Evolutionary conservation across 164 flowering plant genomes (phyloP).

Genomic region (Stephania cephalantha): DNA sequence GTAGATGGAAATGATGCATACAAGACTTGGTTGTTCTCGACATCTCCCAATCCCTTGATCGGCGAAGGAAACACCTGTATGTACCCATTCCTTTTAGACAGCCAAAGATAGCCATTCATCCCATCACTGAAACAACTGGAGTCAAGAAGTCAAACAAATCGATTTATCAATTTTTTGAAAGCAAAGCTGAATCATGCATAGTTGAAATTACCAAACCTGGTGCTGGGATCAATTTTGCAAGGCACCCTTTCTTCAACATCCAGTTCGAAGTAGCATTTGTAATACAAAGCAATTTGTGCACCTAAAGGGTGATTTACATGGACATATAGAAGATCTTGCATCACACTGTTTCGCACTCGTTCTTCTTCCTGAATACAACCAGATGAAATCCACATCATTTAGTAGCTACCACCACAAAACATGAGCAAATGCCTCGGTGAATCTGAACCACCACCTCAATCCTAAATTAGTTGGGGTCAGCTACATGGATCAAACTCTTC

Average conservation of each 20-base stretch:
- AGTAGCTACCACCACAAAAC: background rate
- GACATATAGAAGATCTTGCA: slow-evolving; percentile 79
- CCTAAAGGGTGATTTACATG: slow-evolving; percentile 52
- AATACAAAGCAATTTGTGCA: slow-evolving; percentile 34
- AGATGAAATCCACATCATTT: slow-evolving; percentile 1
- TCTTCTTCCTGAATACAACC: slow-evolving; percentile 63
- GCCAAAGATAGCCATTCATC: slow-evolving; percentile 83
- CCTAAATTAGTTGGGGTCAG: too few species aligned
- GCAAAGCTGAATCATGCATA: background rate
- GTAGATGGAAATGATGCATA: slow-evolving; percentile 33
- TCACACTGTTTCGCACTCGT: slow-evolving; percentile 57
- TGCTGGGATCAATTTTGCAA: slow-evolving; percentile 39
- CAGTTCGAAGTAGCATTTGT: slow-evolving; percentile 21
- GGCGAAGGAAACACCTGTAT: slow-evolving; percentile 45
- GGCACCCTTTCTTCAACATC: slow-evolving; percentile 28
- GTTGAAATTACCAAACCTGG: slow-evolving; percentile 47
- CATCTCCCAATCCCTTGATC: slow-evolving; percentile 44
- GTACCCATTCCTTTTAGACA: slow-evolving; percentile 58
- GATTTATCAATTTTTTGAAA: background rate
- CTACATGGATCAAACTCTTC: too few species aligned
- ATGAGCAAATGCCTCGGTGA: too few species aligned
- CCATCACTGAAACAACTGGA: slow-evolving; percentile 53
- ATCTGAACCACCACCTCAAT: too few species aligned
- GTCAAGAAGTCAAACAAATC: background rate
- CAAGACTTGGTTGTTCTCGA: slow-evolving; percentile 53